Conservation (phyloP, 257 asterid genomes). For the Jasminum sambac region DNA sequence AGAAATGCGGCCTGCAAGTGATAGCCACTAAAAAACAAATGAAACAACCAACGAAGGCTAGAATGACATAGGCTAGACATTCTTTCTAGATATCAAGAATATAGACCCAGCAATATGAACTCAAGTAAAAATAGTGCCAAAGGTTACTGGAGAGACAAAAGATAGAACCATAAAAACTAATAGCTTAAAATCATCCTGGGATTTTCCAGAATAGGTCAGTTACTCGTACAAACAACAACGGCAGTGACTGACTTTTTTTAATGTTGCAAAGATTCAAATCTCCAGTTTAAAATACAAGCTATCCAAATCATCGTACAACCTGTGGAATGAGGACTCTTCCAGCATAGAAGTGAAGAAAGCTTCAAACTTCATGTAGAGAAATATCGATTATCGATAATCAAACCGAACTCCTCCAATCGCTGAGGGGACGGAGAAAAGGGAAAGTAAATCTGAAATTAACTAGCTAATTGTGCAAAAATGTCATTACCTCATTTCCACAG, state of each 20-base stretch:
- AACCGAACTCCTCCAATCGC: slow-evolving; percentile 3
- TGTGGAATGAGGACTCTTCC: background rate
- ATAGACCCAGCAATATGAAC: slow-evolving; percentile 3
- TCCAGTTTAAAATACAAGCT: background rate
- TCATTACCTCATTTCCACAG: slow-evolving; percentile 36
- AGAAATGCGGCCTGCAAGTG: background rate
- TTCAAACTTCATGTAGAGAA: slow-evolving; percentile 11
- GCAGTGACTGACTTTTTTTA: background rate
- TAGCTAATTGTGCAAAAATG: slow-evolving; percentile 22
- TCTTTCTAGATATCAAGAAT: slow-evolving; percentile 13
- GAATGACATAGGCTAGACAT: slow-evolving; percentile 9
- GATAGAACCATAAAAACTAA: background rate
- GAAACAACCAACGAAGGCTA: slow-evolving; percentile 6
- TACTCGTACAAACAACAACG: background rate
- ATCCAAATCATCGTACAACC: background rate
- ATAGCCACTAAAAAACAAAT: background rate
- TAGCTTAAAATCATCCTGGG: background rate
- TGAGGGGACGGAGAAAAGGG: background rate
- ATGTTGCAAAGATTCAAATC: background rate
- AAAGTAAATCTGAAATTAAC: slow-evolving; percentile 11
- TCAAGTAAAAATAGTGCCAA: background rate
- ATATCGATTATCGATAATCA: slow-evolving; percentile 5
- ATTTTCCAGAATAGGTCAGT: background rate
- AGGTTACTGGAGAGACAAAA: background rate
- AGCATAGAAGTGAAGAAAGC: slow-evolving; percentile 4